phyloP scores from a whole-genome alignment of 2,329 filamentous ascomycete genomes.

The Colletotrichum sp. region DNA sequence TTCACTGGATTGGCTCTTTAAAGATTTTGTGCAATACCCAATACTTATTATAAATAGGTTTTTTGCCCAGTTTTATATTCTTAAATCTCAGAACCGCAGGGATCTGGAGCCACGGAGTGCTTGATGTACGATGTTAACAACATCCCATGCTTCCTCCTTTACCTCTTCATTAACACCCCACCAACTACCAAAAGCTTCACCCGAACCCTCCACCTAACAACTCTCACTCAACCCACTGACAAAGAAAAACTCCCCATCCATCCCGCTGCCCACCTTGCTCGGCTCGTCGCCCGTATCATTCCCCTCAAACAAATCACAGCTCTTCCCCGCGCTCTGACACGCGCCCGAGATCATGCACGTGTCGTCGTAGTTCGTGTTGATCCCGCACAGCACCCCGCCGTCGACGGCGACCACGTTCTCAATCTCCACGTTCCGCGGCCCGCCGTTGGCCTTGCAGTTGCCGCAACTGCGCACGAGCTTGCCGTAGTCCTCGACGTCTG shows the following conservation, averaged over 20 bases:
- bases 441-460: constrained; percentile 40
- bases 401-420: constrained; percentile 34
- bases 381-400: constrained; percentile 37
- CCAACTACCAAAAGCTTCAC: background rate
- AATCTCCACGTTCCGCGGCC: constrained; percentile 32
- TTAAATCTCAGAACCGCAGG: background rate
- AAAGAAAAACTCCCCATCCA: constrained; percentile 29
- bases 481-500: constrained; percentile 44
- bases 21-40: background rate
- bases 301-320: constrained; percentile 32
- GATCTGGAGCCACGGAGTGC: background rate
- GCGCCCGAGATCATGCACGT: constrained; percentile 19
- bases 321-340: constrained; percentile 15
- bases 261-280: constrained; percentile 36
- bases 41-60: background rate
- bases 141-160: background rate
- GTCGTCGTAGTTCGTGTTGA: constrained; percentile 34
- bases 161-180: accelerated
- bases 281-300: constrained; percentile 39
- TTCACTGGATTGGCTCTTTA: background rate
- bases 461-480: constrained; percentile 56
- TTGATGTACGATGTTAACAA: accelerated
- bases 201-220: background rate
- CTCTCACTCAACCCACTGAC: constrained; percentile 4
- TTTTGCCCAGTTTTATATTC: background rate